These are phyloP conservation scores for Zhuliangozyma blackwelliae DNA, from an alignment of 1,139 yeast genomes.

Conservation along the genomic window DNA sequence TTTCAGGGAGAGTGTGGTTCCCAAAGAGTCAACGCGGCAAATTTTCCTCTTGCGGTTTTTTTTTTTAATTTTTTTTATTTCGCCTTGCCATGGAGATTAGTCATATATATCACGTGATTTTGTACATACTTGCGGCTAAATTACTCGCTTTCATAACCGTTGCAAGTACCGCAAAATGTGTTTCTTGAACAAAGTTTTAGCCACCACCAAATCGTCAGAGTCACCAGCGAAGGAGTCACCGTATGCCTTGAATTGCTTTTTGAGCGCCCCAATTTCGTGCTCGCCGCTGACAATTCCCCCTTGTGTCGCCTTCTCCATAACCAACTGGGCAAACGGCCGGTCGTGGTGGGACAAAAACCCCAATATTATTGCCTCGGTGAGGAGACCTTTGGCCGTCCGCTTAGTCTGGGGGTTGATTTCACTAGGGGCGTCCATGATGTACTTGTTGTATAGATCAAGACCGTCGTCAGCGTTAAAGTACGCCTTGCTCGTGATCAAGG, in stretches of 20 bases:
- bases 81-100: no score
- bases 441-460: constrained; percentile 49
- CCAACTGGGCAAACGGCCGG: constrained; percentile 57
- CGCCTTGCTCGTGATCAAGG: constrained; percentile 44
- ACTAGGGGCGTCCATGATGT: constrained; percentile 36
- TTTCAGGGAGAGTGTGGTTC: no score
- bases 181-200: no score
- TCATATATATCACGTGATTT: no score
- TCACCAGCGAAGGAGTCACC: constrained; percentile 48
- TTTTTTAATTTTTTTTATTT: no score
- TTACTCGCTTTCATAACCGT: no score
- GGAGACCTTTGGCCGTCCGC: constrained; percentile 41
- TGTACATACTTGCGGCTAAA: no score
- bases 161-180: no score
- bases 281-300: constrained; percentile 40
- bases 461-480: constrained; percentile 29
- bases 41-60: not conserved
- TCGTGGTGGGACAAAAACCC: constrained; percentile 49
- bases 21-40: not conserved
- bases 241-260: constrained; percentile 47
- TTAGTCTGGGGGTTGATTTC: constrained; percentile 29
- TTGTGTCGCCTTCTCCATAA: constrained; percentile 53
- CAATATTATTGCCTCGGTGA: constrained; percentile 52
- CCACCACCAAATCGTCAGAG: no score
- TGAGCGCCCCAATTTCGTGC: constrained; percentile 39